Conservation (phyloP, 345 rosid genomes). For the Eucalyptus curtisii region DNA sequence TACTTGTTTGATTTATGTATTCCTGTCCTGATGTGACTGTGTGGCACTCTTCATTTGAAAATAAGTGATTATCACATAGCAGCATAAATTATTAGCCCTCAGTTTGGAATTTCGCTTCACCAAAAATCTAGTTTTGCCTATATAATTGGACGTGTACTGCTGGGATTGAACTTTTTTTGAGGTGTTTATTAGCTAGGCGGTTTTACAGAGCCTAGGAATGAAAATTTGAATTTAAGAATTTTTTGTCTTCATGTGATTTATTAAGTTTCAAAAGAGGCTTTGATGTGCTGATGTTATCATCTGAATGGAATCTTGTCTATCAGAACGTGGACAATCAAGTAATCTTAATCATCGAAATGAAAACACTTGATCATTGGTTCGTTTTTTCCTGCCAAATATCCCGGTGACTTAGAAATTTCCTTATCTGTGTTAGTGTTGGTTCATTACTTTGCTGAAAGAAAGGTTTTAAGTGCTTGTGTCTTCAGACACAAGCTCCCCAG, state of each 20-base stretch:
- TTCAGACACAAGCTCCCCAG: not conserved
- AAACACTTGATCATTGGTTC: too few relatives aligned
- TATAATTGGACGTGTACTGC: not conserved
- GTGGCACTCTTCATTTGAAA: not conserved
- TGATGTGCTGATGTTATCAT: not conserved
- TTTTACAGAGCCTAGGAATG: not conserved
- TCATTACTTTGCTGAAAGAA: not conserved
- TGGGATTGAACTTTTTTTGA: not conserved
- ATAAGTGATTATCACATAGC: not conserved
- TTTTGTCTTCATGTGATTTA: not conserved
- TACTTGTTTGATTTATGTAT: not conserved
- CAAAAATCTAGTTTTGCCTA: not conserved
- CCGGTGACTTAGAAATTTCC: not conserved
- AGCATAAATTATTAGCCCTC: not conserved
- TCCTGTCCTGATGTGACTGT: not conserved
- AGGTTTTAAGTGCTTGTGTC: not conserved
- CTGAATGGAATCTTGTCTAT: not conserved
- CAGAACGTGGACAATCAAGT: not conserved
- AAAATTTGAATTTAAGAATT: too few relatives aligned
- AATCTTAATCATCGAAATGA: too few relatives aligned
- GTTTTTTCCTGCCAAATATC: not conserved
- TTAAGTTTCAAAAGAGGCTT: not conserved
- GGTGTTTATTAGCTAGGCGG: accelerated
- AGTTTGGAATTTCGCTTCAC: too few relatives aligned
- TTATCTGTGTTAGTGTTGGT: not conserved